Conservation (phyloP, 306 rosid genomes). For the Acacia acuminata region DNA sequence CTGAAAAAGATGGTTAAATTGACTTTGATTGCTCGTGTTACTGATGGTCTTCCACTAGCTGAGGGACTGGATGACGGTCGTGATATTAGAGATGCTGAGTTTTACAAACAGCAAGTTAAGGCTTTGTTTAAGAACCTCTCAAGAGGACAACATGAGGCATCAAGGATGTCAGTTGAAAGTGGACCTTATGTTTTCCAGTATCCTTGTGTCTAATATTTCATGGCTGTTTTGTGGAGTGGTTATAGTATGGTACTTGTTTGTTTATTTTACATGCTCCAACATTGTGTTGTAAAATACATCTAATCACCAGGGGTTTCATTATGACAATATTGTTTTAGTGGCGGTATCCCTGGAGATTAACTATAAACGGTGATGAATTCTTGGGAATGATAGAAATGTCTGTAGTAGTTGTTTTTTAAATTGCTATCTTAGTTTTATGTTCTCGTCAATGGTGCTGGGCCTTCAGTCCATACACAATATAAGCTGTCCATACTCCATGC, state of each 20-base stretch:
- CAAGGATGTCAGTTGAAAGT: constrained; percentile 95
- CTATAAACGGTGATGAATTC: neutral
- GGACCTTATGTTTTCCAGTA: constrained; percentile 95
- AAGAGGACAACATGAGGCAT: constrained; percentile 86
- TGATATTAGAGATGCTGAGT: constrained; percentile 74
- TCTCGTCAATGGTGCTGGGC: neutral
- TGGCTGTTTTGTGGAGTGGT: constrained; percentile 4
- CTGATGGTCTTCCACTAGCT: constrained; percentile 92
- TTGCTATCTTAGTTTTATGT: neutral
- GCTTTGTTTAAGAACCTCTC: constrained; percentile 91
- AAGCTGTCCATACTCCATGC: neutral
- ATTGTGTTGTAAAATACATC: constrained; percentile 2
- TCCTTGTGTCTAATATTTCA: constrained; percentile 49
- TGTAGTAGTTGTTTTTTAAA: constrained; percentile 4
- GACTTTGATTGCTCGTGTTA: constrained; percentile 96
- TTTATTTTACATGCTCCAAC: constrained; percentile 14
- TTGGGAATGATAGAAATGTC: neutral
- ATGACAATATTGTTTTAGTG: neutral
- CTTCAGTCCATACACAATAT: neutral
- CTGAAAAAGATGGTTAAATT: constrained; percentile 87
- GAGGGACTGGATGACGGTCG: constrained; percentile 98
- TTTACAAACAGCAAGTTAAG: constrained; percentile 93
- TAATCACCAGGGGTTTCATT: neutral
- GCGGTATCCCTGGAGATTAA: constrained; percentile 7
- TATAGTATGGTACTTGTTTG: constrained; percentile 7